phyloP scores from a whole-genome alignment of 164 flowering plant genomes.

The Vitis vinifera region ASM3070453v1 NC_081805.1:20330501-20331000 shows the following conservation, averaged over 20 bases:
- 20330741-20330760: not conserved
- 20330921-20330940: conserved; percentile 94
- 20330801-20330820: not conserved
- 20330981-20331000: conserved; percentile 45
- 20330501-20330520: not conserved
- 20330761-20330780: not conserved
- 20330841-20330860: not conserved
- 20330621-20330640: not conserved
- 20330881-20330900: conserved; percentile 3
- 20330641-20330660: not conserved
- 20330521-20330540: not conserved
- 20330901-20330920: conserved; percentile 74
- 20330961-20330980: conserved; percentile 47
- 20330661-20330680: not conserved
- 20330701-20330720: not conserved
- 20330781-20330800: too few species aligned
- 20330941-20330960: conserved; percentile 61
- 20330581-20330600: not conserved
- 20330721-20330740: not conserved
- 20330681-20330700: not conserved
- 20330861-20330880: not conserved
- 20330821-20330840: not conserved
- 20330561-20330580: not conserved
- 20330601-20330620: not conserved
- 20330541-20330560: not conserved